phyloP scores from a whole-genome alignment of 1,139 yeast genomes.

The Geotrichum citri-aurantii region DNA sequence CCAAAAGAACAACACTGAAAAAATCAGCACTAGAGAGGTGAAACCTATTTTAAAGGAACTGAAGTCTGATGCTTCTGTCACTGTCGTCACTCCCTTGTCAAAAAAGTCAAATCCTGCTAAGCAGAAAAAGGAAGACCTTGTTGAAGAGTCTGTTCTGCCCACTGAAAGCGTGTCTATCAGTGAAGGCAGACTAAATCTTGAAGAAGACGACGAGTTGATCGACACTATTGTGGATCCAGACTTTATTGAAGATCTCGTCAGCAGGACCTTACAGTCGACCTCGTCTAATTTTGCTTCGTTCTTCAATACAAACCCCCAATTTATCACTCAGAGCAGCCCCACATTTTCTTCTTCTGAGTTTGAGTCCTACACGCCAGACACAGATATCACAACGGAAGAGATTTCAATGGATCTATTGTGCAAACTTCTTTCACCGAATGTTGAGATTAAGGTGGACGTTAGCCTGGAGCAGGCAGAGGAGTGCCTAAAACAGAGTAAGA shows the following conservation, averaged over 20 bases:
- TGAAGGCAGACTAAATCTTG: background rate
- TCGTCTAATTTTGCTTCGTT: background rate
- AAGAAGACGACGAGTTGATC: background rate
- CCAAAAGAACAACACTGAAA: background rate
- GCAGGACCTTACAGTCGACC: background rate
- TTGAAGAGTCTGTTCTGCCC: background rate
- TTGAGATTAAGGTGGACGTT: background rate
- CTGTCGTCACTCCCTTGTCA: background rate
- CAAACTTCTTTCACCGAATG: conserved; percentile 6
- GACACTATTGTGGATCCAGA: background rate
- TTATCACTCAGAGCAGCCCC: background rate
- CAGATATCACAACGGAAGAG: background rate
- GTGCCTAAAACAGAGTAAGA: background rate
- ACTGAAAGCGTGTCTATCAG: background rate
- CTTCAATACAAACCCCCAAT: background rate
- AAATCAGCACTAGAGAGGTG: background rate
- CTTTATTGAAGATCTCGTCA: background rate
- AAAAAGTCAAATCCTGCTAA: background rate
- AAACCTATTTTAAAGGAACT: background rate
- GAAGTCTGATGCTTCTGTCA: background rate
- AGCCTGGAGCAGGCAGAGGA: conserved; percentile 5
- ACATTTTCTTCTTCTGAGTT: background rate
- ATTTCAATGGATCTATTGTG: conserved; percentile 1
- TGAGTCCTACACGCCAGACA: background rate
- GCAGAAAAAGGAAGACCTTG: background rate